Evolutionary conservation across 768 basidiomycete species (phyloP), one percentile per base, ranked within the genome.

Genomic region (Suillus clintonianus): DNA sequence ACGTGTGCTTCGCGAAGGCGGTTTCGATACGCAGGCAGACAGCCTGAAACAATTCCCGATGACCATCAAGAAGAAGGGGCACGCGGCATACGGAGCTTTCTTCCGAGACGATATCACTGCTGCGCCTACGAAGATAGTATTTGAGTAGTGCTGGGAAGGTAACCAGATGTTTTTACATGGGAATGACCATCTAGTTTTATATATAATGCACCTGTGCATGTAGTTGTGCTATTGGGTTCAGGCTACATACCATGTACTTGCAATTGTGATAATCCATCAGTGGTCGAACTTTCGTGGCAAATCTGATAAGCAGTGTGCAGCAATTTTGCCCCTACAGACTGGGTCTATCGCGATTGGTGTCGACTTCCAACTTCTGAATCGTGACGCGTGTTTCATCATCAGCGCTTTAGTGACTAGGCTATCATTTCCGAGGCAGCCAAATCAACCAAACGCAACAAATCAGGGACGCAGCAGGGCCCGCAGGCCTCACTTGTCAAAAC

Each of bases 41-140:
- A 69, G 62, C 30, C 80, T 97, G 77, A 86, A 89, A 63, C 88
- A 89, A 70, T 98, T 97, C 82, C 94, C 95, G 58, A 94, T 96
- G 85, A 93, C 95, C 63, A 94, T 99, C 80, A 97, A 97, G 82
- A 99, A 99, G 84, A 94, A 88, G 83, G 86, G 90, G 69, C 96
- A 98, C 70, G 81, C 92, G 22, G 90, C 86, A 47, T 98, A 97
- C 69, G 96, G 96, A 5, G 92, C 91, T 6, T 94, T 94, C 77
- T 94, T 84, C 76, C 76, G 89, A 62, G 87, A 91, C 67, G 82
- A 82, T 64, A 77, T 82, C 51, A 83, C 84, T 27, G 83, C 83
- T 24, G 86, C 80, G 2, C 87, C 90, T n/a, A 91, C 86, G 11
- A 92, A 90, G 81, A 92, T 92, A 66, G 88, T 87, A 54, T 94